These are phyloP conservation scores for Blastobotrys petasosporus DNA, from an alignment of 1,139 yeast genomes.

Conservation along the genomic window DNA sequence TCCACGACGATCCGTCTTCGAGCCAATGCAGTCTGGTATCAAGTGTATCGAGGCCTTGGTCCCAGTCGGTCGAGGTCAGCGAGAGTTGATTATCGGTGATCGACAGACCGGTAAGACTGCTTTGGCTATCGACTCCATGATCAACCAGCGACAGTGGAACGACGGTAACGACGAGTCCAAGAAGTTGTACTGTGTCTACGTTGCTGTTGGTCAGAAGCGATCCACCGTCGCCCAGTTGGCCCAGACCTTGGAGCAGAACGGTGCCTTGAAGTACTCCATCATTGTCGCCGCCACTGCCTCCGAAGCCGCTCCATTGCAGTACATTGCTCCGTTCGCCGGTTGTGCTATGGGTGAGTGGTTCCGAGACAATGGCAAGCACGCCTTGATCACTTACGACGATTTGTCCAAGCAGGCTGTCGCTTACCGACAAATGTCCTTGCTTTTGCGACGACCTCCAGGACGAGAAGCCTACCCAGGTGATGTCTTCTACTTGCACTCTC, in stretches of 20 bases:
- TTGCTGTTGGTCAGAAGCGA: slow-evolving; percentile 99
- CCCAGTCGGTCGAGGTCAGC: slow-evolving; percentile 99
- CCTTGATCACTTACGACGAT: slow-evolving; percentile 95
- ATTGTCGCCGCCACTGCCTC: slow-evolving; percentile 99
- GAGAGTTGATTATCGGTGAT: slow-evolving; percentile 99
- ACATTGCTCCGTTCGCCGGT: slow-evolving; percentile 99
- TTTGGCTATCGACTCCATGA: slow-evolving; percentile 95
- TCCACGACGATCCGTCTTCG: slow-evolving; percentile 97
- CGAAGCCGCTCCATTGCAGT: slow-evolving; percentile 99
- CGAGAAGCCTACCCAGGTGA: slow-evolving; percentile 98
- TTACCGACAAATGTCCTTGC: slow-evolving; percentile 97
- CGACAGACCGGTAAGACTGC: slow-evolving; percentile 99
- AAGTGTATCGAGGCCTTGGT: slow-evolving; percentile 98
- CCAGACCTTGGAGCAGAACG: slow-evolving; percentile 97
- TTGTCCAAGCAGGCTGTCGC: slow-evolving; percentile 99
- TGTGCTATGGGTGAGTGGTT: slow-evolving; percentile 99
- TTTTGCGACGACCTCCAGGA: slow-evolving; percentile 97
- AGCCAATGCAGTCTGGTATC: slow-evolving; percentile 99
- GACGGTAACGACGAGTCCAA: slow-evolving; percentile 87
- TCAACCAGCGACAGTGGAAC: slow-evolving; percentile 99
- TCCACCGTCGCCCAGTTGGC: slow-evolving; percentile 99
- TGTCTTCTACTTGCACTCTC: slow-evolving; percentile 93
- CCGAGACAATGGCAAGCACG: slow-evolving; percentile 99
- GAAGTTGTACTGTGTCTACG: slow-evolving; percentile 99
- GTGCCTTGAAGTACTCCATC: slow-evolving; percentile 95